Conservation (phyloP, 73 alveolate species). For the Tetrahymena elliotti region DNA sequence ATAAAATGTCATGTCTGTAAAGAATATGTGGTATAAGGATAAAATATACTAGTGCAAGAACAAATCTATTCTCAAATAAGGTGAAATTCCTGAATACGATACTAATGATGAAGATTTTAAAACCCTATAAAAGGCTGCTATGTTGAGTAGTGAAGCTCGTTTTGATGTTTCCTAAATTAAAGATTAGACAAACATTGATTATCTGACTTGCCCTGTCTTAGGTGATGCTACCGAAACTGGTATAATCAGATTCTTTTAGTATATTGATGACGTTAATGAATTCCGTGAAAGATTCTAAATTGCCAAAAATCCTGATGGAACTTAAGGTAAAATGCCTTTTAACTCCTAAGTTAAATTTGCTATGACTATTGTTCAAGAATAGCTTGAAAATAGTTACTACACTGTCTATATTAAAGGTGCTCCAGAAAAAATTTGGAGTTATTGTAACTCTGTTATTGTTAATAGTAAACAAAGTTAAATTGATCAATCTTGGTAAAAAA, state of each 20-base stretch:
- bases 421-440: conserved; percentile 78
- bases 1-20: conserved; percentile 69
- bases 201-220: conserved; percentile 28
- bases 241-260: conserved; percentile 78
- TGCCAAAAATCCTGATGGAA: conserved; percentile 39
- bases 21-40: conserved; percentile 78
- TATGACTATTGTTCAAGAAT: conserved; percentile 17
- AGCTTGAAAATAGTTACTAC: conserved; percentile 5
- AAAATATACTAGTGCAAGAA: conserved; percentile 69
- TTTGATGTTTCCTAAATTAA: conserved; percentile 13
- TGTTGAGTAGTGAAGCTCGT: conserved; percentile 37
- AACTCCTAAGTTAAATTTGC: conserved; percentile 24
- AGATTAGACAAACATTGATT: conserved; percentile 1
- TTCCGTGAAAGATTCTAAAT: conserved; percentile 42
- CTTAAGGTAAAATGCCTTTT: conserved; percentile 37
- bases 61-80: conserved; percentile 48
- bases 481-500: conserved; percentile 26
- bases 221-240: conserved; percentile 93
- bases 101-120: conserved; percentile 16
- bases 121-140: conserved; percentile 34
- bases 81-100: conserved; percentile 44
- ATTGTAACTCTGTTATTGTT: conserved; percentile 3
- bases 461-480: conserved; percentile 17
- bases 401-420: conserved; percentile 88
- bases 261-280: conserved; percentile 51